Evolutionary conservation across 495 filamentous ascomycete genomes (phyloP).

Genomic region (Gamarada debralockiae): DNA sequence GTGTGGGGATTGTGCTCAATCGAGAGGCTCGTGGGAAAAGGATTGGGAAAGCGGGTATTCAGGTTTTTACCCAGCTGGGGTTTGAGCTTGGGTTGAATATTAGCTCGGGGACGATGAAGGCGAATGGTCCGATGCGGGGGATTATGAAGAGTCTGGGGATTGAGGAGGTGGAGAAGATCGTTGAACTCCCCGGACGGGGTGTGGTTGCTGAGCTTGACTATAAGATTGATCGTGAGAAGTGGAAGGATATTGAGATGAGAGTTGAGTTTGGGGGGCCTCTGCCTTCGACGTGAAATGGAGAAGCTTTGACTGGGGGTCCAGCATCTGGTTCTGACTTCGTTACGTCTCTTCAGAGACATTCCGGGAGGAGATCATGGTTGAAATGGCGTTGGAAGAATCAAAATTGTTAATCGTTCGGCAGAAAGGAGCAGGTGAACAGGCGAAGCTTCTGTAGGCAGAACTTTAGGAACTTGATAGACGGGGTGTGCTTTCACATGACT

Average conservation of each 20-base stretch:
- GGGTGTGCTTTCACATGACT: no score
- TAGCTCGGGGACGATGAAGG: neutral
- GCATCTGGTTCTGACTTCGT: no score
- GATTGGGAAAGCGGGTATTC: neutral
- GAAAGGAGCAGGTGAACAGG: no score
- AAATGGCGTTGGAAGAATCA: no score
- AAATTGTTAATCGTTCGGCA: no score
- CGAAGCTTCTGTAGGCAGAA: no score
- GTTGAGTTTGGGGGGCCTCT: neutral
- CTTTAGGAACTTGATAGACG: no score
- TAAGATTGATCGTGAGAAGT: neutral
- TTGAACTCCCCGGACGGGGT: neutral
- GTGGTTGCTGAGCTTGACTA: neutral
- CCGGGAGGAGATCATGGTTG: no score
- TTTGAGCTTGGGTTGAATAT: neutral
- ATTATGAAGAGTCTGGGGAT: neutral
- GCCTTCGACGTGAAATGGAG: no score
- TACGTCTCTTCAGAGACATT: no score
- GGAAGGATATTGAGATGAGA: neutral
- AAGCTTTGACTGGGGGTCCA: no score
- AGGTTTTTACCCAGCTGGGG: neutral
- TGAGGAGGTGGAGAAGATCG: neutral
- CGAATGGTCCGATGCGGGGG: neutral
- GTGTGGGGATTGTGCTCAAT: neutral
- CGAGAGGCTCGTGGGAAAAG: neutral